A percentile compares a stretch with the other conserved stretches of the same genome.
These are phyloP conservation scores for Chytridium lagenaria DNA, from an alignment of 371 early-diverging fungal species.

Conservation along the genomic window DNA sequence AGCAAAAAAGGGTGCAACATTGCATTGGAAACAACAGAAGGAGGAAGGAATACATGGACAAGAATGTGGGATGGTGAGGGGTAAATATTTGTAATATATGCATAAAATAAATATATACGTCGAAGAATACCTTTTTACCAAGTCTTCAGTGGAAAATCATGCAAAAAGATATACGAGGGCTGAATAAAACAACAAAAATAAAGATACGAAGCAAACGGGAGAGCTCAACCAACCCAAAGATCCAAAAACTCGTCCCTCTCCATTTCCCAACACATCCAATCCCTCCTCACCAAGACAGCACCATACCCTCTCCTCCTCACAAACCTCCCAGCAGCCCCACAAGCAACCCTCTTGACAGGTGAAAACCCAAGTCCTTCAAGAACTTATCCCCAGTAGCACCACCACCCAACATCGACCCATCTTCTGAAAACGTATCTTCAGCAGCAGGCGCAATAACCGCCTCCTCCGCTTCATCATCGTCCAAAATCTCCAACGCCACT, in stretches of 20 bases:
- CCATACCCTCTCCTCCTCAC: not conserved
- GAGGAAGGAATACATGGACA: no score
- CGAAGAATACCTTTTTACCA: no score
- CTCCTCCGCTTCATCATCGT: not conserved
- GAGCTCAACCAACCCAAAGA: not conserved
- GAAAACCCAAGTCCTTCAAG: not conserved
- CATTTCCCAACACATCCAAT: slow-evolving; percentile 8
- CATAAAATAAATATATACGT: no score
- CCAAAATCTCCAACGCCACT: not conserved
- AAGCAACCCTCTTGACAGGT: not conserved
- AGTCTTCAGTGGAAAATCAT: no score
- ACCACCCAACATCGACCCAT: not conserved
- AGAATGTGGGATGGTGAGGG: no score
- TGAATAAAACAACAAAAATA: no score
- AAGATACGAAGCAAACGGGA: not conserved
- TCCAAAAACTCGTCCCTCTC: slow-evolving; percentile 15
- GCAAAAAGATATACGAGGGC: no score
- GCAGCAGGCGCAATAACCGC: not conserved
- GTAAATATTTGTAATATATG: no score
- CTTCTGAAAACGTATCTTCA: no score
- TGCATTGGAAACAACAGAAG: no score
- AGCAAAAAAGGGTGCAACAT: no score
- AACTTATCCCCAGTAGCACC: not conserved
- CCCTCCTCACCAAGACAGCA: not conserved
- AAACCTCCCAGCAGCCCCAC: not conserved